phyloP scores from a whole-genome alignment of 2,329 filamentous ascomycete species.

The Epichloe bromicola region DNA sequence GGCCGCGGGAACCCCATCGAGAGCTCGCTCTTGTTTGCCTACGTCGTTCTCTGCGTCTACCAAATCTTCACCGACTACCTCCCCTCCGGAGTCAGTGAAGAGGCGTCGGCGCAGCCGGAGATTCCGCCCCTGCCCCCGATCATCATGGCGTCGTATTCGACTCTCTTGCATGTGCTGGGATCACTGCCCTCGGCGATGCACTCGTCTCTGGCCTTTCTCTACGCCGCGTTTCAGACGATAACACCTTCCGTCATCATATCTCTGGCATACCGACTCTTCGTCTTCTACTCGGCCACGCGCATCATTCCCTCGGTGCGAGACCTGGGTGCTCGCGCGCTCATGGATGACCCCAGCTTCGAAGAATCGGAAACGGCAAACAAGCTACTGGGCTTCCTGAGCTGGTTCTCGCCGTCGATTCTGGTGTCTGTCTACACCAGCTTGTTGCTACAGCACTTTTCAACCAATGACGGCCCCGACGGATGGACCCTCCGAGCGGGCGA shows the following conservation, averaged over 20 bases:
- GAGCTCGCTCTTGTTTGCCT: constrained; percentile 88
- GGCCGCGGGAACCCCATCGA: constrained; percentile 91
- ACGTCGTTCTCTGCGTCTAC: constrained; percentile 96
- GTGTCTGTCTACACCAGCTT: constrained; percentile 95
- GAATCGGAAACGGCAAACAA: constrained; percentile 73
- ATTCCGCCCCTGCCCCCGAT: constrained; percentile 94
- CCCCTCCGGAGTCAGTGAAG: constrained; percentile 43
- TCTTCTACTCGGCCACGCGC: constrained; percentile 87
- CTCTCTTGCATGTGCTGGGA: constrained; percentile 70
- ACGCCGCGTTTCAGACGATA: constrained; percentile 87
- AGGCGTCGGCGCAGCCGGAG: constrained; percentile 54
- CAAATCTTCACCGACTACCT: constrained; percentile 99
- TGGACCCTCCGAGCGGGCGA: constrained; percentile 81
- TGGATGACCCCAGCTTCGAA: constrained; percentile 74
- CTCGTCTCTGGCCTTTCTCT: constrained; percentile 72
- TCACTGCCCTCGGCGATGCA: constrained; percentile 73
- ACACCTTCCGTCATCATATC: constrained; percentile 94
- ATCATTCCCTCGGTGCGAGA: constrained; percentile 92
- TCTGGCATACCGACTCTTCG: constrained; percentile 81
- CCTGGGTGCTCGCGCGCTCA: constrained; percentile 67
- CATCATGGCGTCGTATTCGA: constrained; percentile 97
- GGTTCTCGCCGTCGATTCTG: constrained; percentile 88
- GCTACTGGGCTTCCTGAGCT: constrained; percentile 71
- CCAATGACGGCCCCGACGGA: constrained; percentile 55
- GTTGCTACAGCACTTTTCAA: constrained; percentile 87